Percentiles rank a stretch among this genome's conserved stretches.
These are phyloP conservation scores for Alectoria sarmentosa DNA, from an alignment of 495 filamentous ascomycete genomes.

Conservation along the genomic window DNA sequence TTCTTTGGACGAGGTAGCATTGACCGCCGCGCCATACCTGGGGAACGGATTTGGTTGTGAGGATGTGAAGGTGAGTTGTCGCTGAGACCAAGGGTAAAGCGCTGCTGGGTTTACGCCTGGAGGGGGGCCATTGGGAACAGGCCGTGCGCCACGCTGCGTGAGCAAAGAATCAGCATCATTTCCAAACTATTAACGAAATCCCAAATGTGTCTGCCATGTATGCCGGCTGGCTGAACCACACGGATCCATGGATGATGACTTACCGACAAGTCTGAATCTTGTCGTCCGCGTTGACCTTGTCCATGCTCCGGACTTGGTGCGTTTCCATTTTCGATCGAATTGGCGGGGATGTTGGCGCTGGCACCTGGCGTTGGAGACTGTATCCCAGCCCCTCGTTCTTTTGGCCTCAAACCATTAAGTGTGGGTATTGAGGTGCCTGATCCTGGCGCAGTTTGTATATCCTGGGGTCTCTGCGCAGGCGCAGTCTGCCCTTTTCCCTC, in stretches of 20 bases:
- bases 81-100: slow-evolving; percentile 94
- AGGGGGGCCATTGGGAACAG: slow-evolving; percentile 34
- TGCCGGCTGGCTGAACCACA: background rate
- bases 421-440: slow-evolving; percentile 29
- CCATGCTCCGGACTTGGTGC: slow-evolving; percentile 47
- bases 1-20: slow-evolving; percentile 86
- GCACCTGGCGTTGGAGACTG: slow-evolving; percentile 54
- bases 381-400: slow-evolving; percentile 30
- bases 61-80: slow-evolving; percentile 75
- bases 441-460: slow-evolving; percentile 45
- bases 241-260: slow-evolving; percentile 21
- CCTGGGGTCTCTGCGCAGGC: slow-evolving; percentile 48
- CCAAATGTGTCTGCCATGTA: background rate
- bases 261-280: slow-evolving; percentile 47
- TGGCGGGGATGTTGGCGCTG: slow-evolving; percentile 59
- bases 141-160: slow-evolving; percentile 10
- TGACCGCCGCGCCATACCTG: slow-evolving; percentile 94
- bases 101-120: slow-evolving; percentile 45
- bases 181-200: background rate
- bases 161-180: background rate
- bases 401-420: slow-evolving; percentile 37
- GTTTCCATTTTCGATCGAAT: slow-evolving; percentile 42
- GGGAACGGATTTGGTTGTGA: slow-evolving; percentile 86
- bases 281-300: slow-evolving; percentile 40
- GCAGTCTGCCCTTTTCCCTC: slow-evolving; percentile 34